These are phyloP conservation scores for Entomortierella beljakovae DNA, from an alignment of 192 early-diverging fungal species.

Conservation along the genomic window DNA sequence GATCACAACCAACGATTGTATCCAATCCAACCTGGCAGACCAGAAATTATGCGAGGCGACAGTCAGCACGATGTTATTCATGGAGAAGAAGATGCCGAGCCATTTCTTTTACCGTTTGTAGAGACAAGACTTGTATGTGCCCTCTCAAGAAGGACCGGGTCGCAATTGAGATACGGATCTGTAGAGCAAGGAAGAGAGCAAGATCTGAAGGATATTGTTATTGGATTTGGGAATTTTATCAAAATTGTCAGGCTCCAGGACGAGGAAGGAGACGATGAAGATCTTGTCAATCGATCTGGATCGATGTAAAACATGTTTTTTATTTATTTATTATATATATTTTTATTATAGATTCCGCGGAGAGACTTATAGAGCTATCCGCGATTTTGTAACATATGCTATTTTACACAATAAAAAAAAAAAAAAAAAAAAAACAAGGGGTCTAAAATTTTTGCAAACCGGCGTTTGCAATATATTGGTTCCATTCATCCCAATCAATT, in stretches of 20 bases:
- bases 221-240: constrained; percentile 52
- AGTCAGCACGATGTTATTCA: not conserved
- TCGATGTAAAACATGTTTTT: not conserved
- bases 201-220: constrained; percentile 30
- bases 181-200: not conserved
- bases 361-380: not conserved
- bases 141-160: not conserved
- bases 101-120: constrained; percentile 40
- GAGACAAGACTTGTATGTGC: constrained; percentile 31
- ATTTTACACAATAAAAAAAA: too few species aligned
- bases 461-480: constrained; percentile 37
- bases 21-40: constrained; percentile 5
- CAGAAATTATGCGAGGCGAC: not conserved
- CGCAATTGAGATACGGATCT: not conserved
- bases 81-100: not conserved
- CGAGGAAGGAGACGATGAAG: constrained; percentile 28
- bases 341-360: not conserved
- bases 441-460: constrained; percentile 37
- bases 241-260: constrained; percentile 38
- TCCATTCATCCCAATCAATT: constrained; percentile 56
- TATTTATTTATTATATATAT: not conserved
- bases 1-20: constrained; percentile 3
- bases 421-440: not conserved
- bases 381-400: not conserved
- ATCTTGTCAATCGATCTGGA: not conserved